phyloP scores from a whole-genome alignment of 108 stramenopile genomes.

The Chaetoceros tenuissimus region DNA sequence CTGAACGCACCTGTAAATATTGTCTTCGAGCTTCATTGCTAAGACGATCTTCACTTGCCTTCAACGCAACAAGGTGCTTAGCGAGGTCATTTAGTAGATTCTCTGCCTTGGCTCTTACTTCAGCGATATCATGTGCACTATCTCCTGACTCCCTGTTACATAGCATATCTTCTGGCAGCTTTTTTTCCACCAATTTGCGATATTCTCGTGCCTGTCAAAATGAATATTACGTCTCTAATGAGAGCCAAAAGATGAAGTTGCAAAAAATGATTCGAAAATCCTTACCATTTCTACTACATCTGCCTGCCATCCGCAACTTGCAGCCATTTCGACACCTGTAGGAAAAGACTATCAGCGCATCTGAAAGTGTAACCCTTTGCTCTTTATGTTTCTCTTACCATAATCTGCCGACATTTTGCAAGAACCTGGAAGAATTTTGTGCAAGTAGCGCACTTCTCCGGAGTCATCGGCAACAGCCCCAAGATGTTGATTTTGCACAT shows the following conservation, averaged over 20 bases:
- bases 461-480: conserved; percentile 27
- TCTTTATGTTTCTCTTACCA: no score
- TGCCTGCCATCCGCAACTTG: conserved; percentile 71
- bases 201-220: not conserved
- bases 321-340: conserved; percentile 78
- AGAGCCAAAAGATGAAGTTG: not conserved
- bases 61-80: conserved; percentile 31
- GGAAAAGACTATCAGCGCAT: no score
- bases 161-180: conserved; percentile 32
- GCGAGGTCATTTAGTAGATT: conserved; percentile 30
- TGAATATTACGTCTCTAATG: not conserved
- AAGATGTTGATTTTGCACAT: conserved; percentile 75
- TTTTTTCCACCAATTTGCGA: conserved; percentile 25
- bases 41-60: conserved; percentile 31
- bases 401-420: conserved; percentile 64
- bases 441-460: conserved; percentile 58
- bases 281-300: conserved; percentile 34
- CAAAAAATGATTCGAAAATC: not conserved
- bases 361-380: no score
- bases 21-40: conserved; percentile 26
- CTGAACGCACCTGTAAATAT: conserved; percentile 25
- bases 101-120: conserved; percentile 28
- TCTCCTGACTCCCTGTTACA: conserved; percentile 13
- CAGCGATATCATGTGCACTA: conserved; percentile 9
- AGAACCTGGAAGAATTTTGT: conserved; percentile 62